Evolutionary conservation across 2,329 filamentous ascomycete genomes (phyloP), one percentile per base, ranked within the genome.

Genomic region (Endothia cerciana): DNA sequence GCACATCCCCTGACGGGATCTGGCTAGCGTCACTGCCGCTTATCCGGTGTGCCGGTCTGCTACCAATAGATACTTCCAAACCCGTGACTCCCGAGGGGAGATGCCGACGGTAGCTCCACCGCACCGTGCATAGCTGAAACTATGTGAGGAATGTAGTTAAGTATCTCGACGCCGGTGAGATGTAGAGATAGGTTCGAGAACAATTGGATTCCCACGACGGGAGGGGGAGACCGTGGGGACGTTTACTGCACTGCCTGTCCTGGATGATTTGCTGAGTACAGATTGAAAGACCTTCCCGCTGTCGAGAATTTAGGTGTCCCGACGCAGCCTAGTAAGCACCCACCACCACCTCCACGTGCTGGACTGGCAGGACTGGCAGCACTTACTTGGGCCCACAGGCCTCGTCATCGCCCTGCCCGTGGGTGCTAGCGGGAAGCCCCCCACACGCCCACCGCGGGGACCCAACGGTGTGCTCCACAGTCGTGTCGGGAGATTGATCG

Each of bases 341-440:
- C 22, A 28, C 11, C n/a, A 28, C 22, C 28, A 30, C 25, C 45
- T 25, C 11, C 47, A 51, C 22, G 25, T 30, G 47, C 11, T 51
- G 22, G 5, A 15, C 45, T 25, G 45, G n/a, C n/a, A n/a, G n/a
- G n/a, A n/a, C n/a, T n/a, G n/a, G n/a, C n/a, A n/a, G n/a, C n/a
- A n/a, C n/a, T n/a, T n/a, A n/a, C n/a, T n/a, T 47, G 45, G 8
- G 41, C 19, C 45, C 15, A 22, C 47, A 51, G 47, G 47, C 25
- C 47, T 51, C 47, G 47, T 51, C 47, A 51, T 51, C 47, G 22
- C 47, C 47, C 28, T 51, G 47, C 47, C 47, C 47, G 47, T 51
- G 25, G 47, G 47, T 28, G 8, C 13, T 25, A 5, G 10, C 10
- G 33, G 33, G 33, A 36, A 7, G 33, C 33, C 22, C 22, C n/a